phyloP scores from a whole-genome alignment of 164 flowering plant species.

The Pachysandra terminalis region DNA sequence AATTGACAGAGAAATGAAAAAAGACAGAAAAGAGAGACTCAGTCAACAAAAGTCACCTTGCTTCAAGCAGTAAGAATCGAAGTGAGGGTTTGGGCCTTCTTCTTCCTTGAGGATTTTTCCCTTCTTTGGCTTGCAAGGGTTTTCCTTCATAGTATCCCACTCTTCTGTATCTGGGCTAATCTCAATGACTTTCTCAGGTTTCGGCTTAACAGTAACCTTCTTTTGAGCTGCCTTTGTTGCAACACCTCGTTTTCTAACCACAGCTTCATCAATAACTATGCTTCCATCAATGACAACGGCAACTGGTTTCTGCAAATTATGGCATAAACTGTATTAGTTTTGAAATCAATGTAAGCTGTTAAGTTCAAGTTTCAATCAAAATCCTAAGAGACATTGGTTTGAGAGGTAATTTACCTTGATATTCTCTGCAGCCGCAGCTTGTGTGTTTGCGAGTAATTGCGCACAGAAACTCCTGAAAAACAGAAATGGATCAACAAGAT shows the following conservation, averaged over 20 bases:
- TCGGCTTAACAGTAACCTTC: no score
- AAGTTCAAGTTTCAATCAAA: no score
- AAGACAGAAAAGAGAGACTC: constrained; percentile 50
- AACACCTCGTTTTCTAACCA: constrained; percentile 12
- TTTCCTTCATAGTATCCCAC: constrained; percentile 18
- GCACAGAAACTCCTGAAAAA: no score
- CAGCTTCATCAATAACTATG: constrained; percentile 13
- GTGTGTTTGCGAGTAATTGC: no score
- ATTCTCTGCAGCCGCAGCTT: no score
- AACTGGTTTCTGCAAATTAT: constrained; percentile 38
- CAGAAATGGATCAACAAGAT: no score
- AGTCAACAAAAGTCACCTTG: no score
- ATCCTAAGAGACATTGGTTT: no score
- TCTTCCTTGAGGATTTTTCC: constrained; percentile 34
- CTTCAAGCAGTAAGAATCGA: no score
- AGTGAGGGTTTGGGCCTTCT: no score
- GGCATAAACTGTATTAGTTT: no score
- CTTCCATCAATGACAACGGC: constrained; percentile 35
- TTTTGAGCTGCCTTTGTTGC: constrained; percentile 35
- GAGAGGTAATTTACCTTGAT: constrained; percentile 32
- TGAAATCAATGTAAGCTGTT: not conserved
- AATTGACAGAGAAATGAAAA: not conserved
- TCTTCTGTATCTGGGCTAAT: constrained; percentile 50
- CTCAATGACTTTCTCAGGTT: no score
- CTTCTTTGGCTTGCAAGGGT: constrained; percentile 20